Percentiles rank a stretch among this genome's conserved stretches.
Conservation (phyloP, 2,329 filamentous ascomycete species). For the Fusarium protoensiforme region DNA sequence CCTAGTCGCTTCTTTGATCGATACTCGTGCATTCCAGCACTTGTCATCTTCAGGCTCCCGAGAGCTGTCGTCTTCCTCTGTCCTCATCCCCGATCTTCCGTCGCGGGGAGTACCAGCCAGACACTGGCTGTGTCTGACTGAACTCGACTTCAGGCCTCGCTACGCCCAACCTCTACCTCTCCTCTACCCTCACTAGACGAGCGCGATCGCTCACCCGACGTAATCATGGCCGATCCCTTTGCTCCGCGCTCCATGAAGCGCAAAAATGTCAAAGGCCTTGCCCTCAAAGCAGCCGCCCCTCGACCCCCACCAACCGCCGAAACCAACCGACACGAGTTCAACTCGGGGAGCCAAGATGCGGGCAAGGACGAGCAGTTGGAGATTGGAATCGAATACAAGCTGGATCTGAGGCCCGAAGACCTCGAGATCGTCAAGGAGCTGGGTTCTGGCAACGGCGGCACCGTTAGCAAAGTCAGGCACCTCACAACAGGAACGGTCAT, state of each 20-base stretch:
- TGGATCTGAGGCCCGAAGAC: slow-evolving; percentile 92
- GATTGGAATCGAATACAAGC: slow-evolving; percentile 96
- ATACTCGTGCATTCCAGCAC: slow-evolving; percentile 12
- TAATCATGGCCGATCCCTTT: slow-evolving; percentile 70
- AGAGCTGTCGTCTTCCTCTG: slow-evolving; percentile 10
- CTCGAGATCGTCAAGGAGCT: slow-evolving; percentile 93
- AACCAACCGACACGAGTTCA: slow-evolving; percentile 71
- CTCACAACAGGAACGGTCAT: slow-evolving; percentile 94
- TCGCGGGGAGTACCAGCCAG: slow-evolving; percentile 32
- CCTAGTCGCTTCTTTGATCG: slow-evolving; percentile 1
- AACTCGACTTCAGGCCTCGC: slow-evolving; percentile 17
- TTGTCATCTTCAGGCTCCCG: not conserved
- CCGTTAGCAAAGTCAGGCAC: slow-evolving; percentile 98
- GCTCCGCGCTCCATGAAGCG: slow-evolving; percentile 90
- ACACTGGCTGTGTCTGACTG: slow-evolving; percentile 28
- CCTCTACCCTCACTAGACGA: slow-evolving; percentile 4
- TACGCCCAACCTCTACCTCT: slow-evolving; percentile 6
- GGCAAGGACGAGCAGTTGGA: slow-evolving; percentile 76
- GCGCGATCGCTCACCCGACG: slow-evolving; percentile 1
- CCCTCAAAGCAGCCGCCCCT: slow-evolving; percentile 81
- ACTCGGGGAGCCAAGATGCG: slow-evolving; percentile 68
- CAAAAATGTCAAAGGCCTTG: slow-evolving; percentile 98
- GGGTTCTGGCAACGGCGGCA: slow-evolving; percentile 95
- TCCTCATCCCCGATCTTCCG: slow-evolving; percentile 13
- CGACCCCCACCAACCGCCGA: slow-evolving; percentile 79